Base-by-base conservation (phyloP, 371 early-diverging fungal species). In the Paraphysoderma sedebokerense region DNA sequence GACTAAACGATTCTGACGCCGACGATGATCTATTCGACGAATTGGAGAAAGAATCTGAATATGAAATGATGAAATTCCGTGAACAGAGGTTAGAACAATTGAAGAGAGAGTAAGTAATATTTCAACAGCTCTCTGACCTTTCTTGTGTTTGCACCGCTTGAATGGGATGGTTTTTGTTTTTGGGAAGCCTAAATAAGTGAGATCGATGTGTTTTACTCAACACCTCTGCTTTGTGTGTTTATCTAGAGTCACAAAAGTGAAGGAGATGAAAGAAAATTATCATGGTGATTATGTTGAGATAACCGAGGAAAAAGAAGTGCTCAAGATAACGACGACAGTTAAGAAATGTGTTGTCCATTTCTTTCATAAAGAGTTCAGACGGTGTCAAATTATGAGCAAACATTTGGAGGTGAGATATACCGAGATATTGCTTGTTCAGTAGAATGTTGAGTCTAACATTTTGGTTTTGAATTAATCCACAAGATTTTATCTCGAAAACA, bases 341-440 rank as follows among this genome's bases (percentile, higher is more conserved):
- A 74, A 79, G 41, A 65, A 74, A 35, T 74, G 74, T 27, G 82
- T 87, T 5, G 80, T 87, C 6, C 92, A 92, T 54, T 97, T 97
- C 55, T 84, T 67, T 40, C 92, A 90, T 55, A 69, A 77, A 41
- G 89, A 92, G 50, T 97, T 95, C 64, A 73, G 87, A 50, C 72
- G 90, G 36, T 95, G 98, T 56, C 76, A 84, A 58, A 86, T 93
- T 39, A 79, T 97, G 65, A 91, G 95, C 62, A 76, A 65, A 49
- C 95, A 97, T 61, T 57, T 93, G 38, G 76, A 77, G 57, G 78
- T 79, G 63, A 33, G 51, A 5, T 19, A 0, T 41, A 4, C 20
- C 13, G 24, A 0, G 5, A 23, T 31, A 44, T 15, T 3, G 19
- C 35, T n/a, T 34, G 5, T 38, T 42, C 3, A 34, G 22, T n/a